These are phyloP conservation scores for Penicillium alfredii DNA, from an alignment of 495 filamentous ascomycete species.

Conservation along the genomic window DNA sequence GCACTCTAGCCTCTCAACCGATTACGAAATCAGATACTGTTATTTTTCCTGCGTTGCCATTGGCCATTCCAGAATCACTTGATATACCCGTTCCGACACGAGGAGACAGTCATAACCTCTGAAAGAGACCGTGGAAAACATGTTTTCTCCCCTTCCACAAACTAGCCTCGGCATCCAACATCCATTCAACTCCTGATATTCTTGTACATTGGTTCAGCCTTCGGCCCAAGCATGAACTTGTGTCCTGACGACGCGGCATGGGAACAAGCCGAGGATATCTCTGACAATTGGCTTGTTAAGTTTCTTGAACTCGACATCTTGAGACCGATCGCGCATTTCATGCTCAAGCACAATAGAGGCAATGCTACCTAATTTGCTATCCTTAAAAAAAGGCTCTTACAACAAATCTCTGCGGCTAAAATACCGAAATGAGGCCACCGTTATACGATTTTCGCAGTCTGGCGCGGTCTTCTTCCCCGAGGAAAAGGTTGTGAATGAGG, in stretches of 20 bases:
- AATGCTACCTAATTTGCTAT: conserved; percentile 7
- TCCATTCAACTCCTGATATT: too few relatives aligned
- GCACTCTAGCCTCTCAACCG: too few relatives aligned
- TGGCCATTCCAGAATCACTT: too few relatives aligned
- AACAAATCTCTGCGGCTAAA: conserved; percentile 13
- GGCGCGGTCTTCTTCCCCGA: conserved; percentile 22
- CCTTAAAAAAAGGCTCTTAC: conserved; percentile 11
- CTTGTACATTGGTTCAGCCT: too few relatives aligned
- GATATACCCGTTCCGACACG: too few relatives aligned
- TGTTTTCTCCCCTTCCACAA: too few relatives aligned
- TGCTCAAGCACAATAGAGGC: conserved; percentile 4
- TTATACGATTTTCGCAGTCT: conserved; percentile 11
- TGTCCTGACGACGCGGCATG: conserved; percentile 14
- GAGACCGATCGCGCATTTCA: conserved; percentile 7
- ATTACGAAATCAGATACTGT: too few relatives aligned
- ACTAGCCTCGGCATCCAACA: too few relatives aligned
- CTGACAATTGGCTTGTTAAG: conserved; percentile 14
- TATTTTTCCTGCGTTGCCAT: too few relatives aligned
- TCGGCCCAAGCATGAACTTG: too few relatives aligned
- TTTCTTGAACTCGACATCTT: conserved; percentile 4
- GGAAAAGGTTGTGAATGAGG: conserved; percentile 39
- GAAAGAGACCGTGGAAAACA: too few relatives aligned
- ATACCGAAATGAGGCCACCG: conserved; percentile 1
- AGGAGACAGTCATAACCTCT: too few relatives aligned
- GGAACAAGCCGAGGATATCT: conserved; percentile 12